Evolutionary conservation across 805 yeast genomes (phyloP).

Genomic region (Cyberlindnera nakhonratchasimensis): DNA sequence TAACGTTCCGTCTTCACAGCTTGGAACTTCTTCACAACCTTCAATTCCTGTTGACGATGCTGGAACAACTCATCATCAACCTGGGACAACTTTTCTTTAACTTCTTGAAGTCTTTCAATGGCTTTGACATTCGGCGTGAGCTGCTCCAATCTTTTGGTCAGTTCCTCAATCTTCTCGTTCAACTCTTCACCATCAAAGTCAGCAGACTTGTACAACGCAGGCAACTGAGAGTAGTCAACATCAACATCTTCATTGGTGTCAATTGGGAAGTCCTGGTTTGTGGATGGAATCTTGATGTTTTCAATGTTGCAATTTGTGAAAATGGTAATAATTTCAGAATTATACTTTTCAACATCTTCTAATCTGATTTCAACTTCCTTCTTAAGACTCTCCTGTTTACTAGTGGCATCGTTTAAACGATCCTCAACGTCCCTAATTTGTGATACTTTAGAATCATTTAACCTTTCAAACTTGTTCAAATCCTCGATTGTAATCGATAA

Average conservation of each 20-base stretch:
- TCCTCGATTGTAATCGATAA: constrained; percentile 37
- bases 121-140: constrained; percentile 84
- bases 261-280: constrained; percentile 43
- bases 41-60: constrained; percentile 59
- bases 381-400: constrained; percentile 28
- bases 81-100: constrained; percentile 53
- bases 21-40: constrained; percentile 52
- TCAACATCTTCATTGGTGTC: constrained; percentile 48
- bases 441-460: constrained; percentile 30
- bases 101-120: constrained; percentile 66
- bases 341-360: constrained; percentile 51
- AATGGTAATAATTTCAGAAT: constrained; percentile 52
- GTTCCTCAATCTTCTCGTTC: constrained; percentile 36
- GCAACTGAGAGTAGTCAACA: constrained; percentile 52
- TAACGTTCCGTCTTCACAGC: constrained; percentile 57
- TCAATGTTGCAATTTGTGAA: constrained; percentile 75
- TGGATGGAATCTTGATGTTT: constrained; percentile 45
- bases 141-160: constrained; percentile 31
- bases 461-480: constrained; percentile 32
- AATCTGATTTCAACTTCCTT: constrained; percentile 40
- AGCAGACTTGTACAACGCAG: constrained; percentile 37
- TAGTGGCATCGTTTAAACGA: constrained; percentile 35
- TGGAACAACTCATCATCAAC: constrained; percentile 61
- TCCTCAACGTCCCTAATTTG: constrained; percentile 47
- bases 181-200: constrained; percentile 29